Base-by-base conservation (phyloP, 257 asterid genomes). In the Scutellaria barbata region DNA sequence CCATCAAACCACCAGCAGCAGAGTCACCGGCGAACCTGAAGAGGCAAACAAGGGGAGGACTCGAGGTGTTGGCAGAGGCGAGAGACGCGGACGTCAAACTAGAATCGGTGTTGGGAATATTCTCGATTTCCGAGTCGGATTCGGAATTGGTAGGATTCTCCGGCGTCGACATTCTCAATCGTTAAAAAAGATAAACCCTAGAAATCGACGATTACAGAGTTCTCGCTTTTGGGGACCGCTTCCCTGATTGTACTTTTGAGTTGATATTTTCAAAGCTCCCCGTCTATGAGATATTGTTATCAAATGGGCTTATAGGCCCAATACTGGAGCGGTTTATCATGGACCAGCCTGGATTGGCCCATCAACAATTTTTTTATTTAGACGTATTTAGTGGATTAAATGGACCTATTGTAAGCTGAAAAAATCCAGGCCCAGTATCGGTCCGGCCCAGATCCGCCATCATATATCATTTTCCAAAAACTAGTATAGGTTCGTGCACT, bases 1-100 rank as follows among this genome's bases (percentile, higher is more conserved):
- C 97, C 92, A 89, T 86, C 47, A 87, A 54, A 64, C 89, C 97
- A 1, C 97, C 94, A 60, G 81, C 89, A 7, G 88, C 95, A 37
- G 93, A 80, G 69, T 87, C 96, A 0, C 95, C 92, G 73, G 90
- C 97, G 72, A 85, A 87, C 52, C 88, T 68, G 59, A 81, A 22
- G 68, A 89, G 81, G 81, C 97, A 92, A 40, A 89, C 90, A 8
- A 82, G 72, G 30, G 95, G 90, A 52, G 88, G 83, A 80, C 83
- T 87, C 61, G 90, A 77, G 48, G 85, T 46, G 67, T 75, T 83
- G 75, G 85, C 17, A 6, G 54, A 37, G 63, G 70, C 68, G 65
- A 88, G 64, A 35, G 89, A 64, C 66, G 74, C 81, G 68, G 90
- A 56, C 39, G 81, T n/a, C 7, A 58, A 50, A 74, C 66, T 71